phyloP scores from a whole-genome alignment of 2,329 filamentous ascomycete genomes.

The Colletotrichum gigasporum region DNA sequence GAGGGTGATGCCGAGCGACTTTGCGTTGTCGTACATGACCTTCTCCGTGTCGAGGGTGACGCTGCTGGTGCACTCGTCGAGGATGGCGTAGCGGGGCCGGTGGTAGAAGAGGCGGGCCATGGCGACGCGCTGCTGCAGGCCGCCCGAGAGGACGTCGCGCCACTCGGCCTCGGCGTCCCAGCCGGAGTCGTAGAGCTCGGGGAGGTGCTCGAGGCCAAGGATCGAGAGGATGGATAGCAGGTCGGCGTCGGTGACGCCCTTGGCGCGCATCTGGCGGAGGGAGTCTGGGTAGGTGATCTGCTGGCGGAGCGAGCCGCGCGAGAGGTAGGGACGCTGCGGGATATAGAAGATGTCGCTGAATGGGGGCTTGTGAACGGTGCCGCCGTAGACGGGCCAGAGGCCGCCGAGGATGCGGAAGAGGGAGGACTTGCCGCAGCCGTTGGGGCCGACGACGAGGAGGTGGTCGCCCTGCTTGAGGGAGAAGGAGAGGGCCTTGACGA shows the following conservation, averaged over 20 bases:
- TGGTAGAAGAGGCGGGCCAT: constrained; percentile 98
- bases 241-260: constrained; percentile 83
- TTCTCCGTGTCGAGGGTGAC: constrained; percentile 96
- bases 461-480: constrained; percentile 87
- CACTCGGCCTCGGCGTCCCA: constrained; percentile 98
- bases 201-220: constrained; percentile 84
- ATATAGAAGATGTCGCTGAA: constrained; percentile 98
- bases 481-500: constrained; percentile 88
- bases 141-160: constrained; percentile 92
- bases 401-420: constrained; percentile 96
- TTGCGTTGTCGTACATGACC: constrained; percentile 97
- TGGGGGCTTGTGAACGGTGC: constrained; percentile 88
- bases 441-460: constrained; percentile 92
- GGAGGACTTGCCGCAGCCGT: constrained; percentile 96
- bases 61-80: constrained; percentile 95
- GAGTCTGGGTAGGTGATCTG: constrained; percentile 97
- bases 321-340: constrained; percentile 93
- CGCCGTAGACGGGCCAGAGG: constrained; percentile 97
- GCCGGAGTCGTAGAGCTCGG: constrained; percentile 78
- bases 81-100: constrained; percentile 88
- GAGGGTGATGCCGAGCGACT: constrained; percentile 88
- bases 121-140: constrained; percentile 93
- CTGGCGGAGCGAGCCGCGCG: constrained; percentile 89
- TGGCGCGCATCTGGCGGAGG: constrained; percentile 85
- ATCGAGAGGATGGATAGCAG: constrained; percentile 79